These are phyloP conservation scores for Silene vulgaris DNA, from an alignment of 179 eudicot species.

Conservation along the genomic window DNA sequence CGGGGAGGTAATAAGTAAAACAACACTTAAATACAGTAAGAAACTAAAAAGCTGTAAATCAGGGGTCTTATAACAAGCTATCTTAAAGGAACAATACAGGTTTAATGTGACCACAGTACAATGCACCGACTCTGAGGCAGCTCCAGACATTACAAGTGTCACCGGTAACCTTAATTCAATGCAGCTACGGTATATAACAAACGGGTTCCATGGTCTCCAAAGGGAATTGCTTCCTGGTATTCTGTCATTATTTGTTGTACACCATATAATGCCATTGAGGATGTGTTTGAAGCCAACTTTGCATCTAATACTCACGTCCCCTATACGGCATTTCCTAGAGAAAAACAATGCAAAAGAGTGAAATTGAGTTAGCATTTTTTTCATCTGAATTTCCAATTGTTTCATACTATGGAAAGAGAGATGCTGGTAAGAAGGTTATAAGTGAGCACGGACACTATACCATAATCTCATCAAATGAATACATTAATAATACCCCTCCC, in stretches of 20 bases:
- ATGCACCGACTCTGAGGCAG: constrained; percentile 16
- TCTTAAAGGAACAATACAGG: constrained; percentile 1
- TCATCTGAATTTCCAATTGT: not conserved
- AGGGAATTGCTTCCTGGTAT: constrained; percentile 19
- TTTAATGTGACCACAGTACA: constrained; percentile 25
- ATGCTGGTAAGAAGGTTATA: not conserved
- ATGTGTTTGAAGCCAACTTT: constrained; percentile 14
- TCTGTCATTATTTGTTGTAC: constrained; percentile 26
- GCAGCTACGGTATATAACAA: constrained; percentile 19
- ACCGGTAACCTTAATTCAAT: constrained; percentile 12
- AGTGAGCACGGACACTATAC: not conserved
- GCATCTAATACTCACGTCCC: constrained; percentile 50
- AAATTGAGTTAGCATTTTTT: not conserved
- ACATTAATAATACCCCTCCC: not conserved
- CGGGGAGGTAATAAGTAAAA: not conserved
- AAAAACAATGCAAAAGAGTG: not conserved
- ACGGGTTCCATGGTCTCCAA: constrained; percentile 4
- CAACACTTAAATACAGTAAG: constrained; percentile 18
- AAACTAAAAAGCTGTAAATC: constrained; percentile 18
- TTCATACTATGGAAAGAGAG: not conserved
- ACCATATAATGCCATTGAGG: constrained; percentile 17
- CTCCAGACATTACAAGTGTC: constrained; percentile 14
- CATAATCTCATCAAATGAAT: not conserved
- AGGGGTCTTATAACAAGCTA: constrained; percentile 23
- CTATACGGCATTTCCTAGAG: constrained; percentile 72